phyloP scores from a whole-genome alignment of 345 rosid species.

The Reutealis trisperma region DNA sequence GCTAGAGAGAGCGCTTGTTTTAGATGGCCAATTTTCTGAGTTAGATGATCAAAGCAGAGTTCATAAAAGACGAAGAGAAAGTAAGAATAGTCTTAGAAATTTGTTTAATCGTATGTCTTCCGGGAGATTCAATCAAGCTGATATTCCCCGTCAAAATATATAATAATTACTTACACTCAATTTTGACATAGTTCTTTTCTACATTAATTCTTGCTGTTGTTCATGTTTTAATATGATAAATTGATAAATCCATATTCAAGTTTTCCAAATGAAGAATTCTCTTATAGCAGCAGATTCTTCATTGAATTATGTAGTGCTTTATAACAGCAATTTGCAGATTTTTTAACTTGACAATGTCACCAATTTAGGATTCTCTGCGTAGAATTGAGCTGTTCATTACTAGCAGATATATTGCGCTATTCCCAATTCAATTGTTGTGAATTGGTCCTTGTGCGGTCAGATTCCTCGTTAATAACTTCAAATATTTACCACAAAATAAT shows the following conservation, averaged over 20 bases:
- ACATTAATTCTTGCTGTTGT: too few species aligned
- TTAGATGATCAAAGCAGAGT: slow-evolving; percentile 8
- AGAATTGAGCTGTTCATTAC: not conserved
- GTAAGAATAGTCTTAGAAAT: slow-evolving; percentile 66
- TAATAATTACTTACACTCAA: not conserved
- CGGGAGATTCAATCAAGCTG: slow-evolving; percentile 42
- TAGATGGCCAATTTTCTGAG: slow-evolving; percentile 40
- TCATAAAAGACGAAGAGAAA: slow-evolving; percentile 33
- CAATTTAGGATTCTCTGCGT: not conserved
- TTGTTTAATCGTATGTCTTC: slow-evolving; percentile 57
- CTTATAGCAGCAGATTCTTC: not conserved
- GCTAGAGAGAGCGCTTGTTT: slow-evolving; percentile 54
- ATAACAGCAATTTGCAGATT: not conserved
- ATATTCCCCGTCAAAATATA: slow-evolving; percentile 18
- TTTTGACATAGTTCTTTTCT: not conserved
- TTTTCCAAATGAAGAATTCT: slow-evolving; percentile 2
- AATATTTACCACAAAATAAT: not conserved
- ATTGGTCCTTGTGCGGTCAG: not conserved
- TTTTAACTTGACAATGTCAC: slow-evolving; percentile 5
- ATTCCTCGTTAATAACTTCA: not conserved
- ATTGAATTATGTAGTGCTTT: not conserved
- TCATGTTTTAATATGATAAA: not conserved
- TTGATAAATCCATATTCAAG: slow-evolving; percentile 1
- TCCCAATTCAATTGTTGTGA: not conserved
- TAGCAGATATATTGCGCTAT: not conserved